Conservation (phyloP, 2,329 filamentous ascomycete species). For the Colletotrichum sp. region DNA sequence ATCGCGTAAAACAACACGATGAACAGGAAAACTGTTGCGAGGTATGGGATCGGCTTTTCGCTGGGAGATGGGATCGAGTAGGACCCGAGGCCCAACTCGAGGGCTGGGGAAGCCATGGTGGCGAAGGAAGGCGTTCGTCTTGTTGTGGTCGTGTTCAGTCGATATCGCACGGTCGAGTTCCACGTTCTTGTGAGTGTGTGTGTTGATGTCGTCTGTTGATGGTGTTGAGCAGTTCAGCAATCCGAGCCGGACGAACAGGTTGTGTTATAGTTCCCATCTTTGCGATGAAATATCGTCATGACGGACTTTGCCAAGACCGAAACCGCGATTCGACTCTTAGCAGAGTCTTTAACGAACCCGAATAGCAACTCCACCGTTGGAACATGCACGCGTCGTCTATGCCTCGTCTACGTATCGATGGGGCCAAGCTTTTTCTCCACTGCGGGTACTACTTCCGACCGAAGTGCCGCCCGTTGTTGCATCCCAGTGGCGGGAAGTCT, state of each 20-base stretch:
- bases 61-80: conserved; percentile 4
- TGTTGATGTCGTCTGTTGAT: neutral
- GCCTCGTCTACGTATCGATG: neutral
- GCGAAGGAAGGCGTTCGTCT: neutral
- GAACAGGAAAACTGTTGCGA: neutral
- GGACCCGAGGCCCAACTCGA: neutral
- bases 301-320: neutral
- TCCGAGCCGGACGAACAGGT: neutral
- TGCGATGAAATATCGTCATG: neutral
- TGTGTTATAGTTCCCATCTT: neutral
- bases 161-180: neutral
- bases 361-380: neutral
- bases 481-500: neutral
- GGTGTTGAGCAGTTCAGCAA: neutral
- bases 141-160: neutral
- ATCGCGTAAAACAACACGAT: neutral
- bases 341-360: neutral
- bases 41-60: neutral
- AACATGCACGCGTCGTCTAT: neutral
- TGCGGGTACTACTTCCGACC: neutral
- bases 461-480: neutral
- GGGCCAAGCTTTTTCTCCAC: neutral
- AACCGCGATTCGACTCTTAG: neutral
- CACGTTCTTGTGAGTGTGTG: neutral
- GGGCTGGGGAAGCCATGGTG: neutral